Percentiles rank a stretch among this genome's conserved stretches.
phyloP scores from a whole-genome alignment of 2,329 filamentous ascomycete species.

The Macrophomina tecta region DNA sequence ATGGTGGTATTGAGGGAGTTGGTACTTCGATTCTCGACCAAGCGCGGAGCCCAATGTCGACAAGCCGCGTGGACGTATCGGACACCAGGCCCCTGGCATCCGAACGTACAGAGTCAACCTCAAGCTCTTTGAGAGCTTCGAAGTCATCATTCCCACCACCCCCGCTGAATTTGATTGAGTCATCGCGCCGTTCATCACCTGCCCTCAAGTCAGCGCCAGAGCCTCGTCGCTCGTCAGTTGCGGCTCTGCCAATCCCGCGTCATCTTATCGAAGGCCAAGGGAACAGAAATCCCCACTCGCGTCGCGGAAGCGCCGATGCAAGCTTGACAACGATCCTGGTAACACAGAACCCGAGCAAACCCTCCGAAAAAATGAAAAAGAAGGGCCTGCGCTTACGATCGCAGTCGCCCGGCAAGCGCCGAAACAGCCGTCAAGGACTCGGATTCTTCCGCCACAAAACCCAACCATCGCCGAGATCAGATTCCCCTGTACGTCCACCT shows the following conservation, averaged over 20 bases:
- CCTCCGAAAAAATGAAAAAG: constrained; percentile 34
- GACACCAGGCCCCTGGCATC: constrained; percentile 6
- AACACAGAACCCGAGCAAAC: constrained; percentile 42
- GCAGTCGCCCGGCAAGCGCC: constrained; percentile 28
- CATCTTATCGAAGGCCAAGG: constrained; percentile 39
- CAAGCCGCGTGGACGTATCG: constrained; percentile 32
- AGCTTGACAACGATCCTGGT: constrained; percentile 47
- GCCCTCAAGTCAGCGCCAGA: constrained; percentile 33
- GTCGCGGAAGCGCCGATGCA: constrained; percentile 47
- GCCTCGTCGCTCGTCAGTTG: constrained; percentile 40
- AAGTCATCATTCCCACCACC: constrained; percentile 11
- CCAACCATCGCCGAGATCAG: constrained; percentile 24
- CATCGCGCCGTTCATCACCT: constrained; percentile 40
- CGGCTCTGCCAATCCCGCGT: constrained; percentile 33
- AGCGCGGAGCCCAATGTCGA: constrained; percentile 43
- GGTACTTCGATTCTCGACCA: constrained; percentile 34
- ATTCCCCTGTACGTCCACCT: constrained; percentile 28
- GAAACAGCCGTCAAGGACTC: constrained; percentile 27
- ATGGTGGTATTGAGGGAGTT: constrained; percentile 32
- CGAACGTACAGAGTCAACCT: constrained; percentile 6
- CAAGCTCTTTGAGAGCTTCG: constrained; percentile 22
- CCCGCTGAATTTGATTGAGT: constrained; percentile 29
- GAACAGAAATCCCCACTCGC: constrained; percentile 38
- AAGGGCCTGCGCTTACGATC: constrained; percentile 28
- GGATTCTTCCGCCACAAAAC: constrained; percentile 18